Evolutionary conservation across 2,329 filamentous ascomycete species (phyloP), one percentile per base, ranked within the genome.

Genomic region (Penicillium expansum): DNA sequence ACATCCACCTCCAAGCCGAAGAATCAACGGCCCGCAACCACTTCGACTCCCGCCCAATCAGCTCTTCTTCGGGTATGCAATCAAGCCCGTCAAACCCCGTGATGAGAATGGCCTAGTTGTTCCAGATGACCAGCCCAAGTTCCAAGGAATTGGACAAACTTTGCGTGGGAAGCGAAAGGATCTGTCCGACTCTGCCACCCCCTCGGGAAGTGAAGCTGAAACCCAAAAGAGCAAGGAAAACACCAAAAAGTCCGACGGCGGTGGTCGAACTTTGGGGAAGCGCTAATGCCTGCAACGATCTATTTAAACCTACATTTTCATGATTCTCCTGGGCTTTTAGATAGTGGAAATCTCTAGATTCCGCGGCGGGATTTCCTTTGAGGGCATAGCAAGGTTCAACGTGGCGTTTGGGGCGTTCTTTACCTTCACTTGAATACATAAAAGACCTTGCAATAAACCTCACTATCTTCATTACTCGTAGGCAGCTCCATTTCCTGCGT

Each of bases 31-130:
- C 0, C 92, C 93, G 0, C 90, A 94, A 70, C 92, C 93, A 4
- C 82, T 99, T 8, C 84, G 94, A 29, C 74, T 99, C 50, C 84
- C 91, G 0, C 88, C 90, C 0, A 94, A 94, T 67, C 96, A 97
- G 76, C 81, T 99, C 5, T 99, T 99, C 80, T 96, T 99, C 62
- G 94, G 94, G 3, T 99, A 97, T 69, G 89, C 96, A 69, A 83
- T 96, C 71, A 96, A 89, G 74, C 93, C 93, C 0, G 81, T 95
- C 41, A 92, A 91, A 79, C 90, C 90, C 9, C 86, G 88, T 56
- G 88, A 85, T 35, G 86, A 91, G 56, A 81, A 86, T 58, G 71
- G 72, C 6, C 86, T 88, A 57, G 82, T 85, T 37, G 69, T 75
- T 16, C 83, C 86, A 59, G 80, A 85, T n/a, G 81, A 82, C 58